Percentiles rank a stretch among this genome's conserved stretches.
Conservation (phyloP, 2,329 filamentous ascomycete genomes). For the Scytalidium sp. region DNA sequence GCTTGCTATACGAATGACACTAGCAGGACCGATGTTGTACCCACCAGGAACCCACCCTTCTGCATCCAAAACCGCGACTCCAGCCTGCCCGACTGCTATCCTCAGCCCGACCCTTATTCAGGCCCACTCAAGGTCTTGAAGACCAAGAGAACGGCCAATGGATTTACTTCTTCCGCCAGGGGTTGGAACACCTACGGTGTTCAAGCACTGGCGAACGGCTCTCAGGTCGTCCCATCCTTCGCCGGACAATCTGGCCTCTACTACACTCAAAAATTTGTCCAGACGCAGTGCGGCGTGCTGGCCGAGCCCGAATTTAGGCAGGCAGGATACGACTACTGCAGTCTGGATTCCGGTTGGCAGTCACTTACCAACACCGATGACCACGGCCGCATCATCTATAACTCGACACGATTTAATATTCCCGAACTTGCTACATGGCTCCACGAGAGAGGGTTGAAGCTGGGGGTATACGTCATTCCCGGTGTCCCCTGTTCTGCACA, state of each 20-base stretch:
- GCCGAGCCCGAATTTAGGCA: not conserved
- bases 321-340: not conserved
- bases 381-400: constrained; percentile 1
- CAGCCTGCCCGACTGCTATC: constrained; percentile 60
- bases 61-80: constrained; percentile 53
- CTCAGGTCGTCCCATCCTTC: not conserved
- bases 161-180: not conserved
- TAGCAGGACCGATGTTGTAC: constrained; percentile 1
- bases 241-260: not conserved
- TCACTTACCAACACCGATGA: not conserved
- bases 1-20: not conserved
- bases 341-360: not conserved
- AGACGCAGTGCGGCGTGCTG: constrained; percentile 1
- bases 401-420: not conserved
- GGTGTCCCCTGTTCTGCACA: not conserved
- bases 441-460: not conserved
- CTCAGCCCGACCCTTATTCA: constrained; percentile 20
- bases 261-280: not conserved
- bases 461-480: not conserved
- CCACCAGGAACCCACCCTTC: constrained; percentile 20
- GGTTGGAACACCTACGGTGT: constrained; percentile 1
- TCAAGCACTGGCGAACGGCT: not conserved
- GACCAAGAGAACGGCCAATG: not conserved
- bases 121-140: not conserved
- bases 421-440: not conserved